Conservation (phyloP, 192 early-diverging fungal species). For the Entrophospora sp. region DNA sequence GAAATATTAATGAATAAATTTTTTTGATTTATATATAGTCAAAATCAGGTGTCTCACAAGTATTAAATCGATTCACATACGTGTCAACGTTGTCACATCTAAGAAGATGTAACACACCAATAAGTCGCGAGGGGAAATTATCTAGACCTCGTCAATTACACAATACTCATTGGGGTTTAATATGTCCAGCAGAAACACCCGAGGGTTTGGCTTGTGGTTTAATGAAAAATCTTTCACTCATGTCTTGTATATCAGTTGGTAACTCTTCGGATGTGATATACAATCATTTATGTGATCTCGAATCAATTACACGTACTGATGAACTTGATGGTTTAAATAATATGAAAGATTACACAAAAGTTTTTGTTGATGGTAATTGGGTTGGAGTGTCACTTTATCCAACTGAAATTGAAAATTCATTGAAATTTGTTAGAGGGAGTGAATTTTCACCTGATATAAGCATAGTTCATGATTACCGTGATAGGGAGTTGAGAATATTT, state of each 20-base stretch:
- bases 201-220: slow-evolving; percentile 99
- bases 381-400: slow-evolving; percentile 89
- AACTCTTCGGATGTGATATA: slow-evolving; percentile 65
- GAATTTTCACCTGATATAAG: slow-evolving; percentile 84
- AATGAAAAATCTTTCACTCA: slow-evolving; percentile 97
- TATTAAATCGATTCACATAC: slow-evolving; percentile 96
- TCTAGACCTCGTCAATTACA: slow-evolving; percentile 98
- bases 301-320: too few relatives aligned
- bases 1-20: too few relatives aligned
- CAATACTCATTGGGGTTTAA: slow-evolving; percentile 99
- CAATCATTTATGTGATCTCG: slow-evolving; percentile 84
- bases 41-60: slow-evolving; percentile 92
- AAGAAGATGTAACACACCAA: slow-evolving; percentile 95
- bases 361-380: slow-evolving; percentile 98
- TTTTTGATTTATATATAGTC: slow-evolving; percentile 20
- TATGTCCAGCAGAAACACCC: slow-evolving; percentile 96
- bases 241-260: slow-evolving; percentile 93
- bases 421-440: slow-evolving; percentile 64
- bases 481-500: slow-evolving; percentile 90
- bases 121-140: slow-evolving; percentile 94
- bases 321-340: not conserved
- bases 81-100: slow-evolving; percentile 96
- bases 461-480: slow-evolving; percentile 88
- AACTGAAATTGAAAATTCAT: slow-evolving; percentile 75
- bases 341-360: slow-evolving; percentile 75